Percentiles rank a stretch among this genome's conserved stretches.
Conservation (phyloP, 345 rosid genomes). For the Melaleuca alternifolia region DNA sequence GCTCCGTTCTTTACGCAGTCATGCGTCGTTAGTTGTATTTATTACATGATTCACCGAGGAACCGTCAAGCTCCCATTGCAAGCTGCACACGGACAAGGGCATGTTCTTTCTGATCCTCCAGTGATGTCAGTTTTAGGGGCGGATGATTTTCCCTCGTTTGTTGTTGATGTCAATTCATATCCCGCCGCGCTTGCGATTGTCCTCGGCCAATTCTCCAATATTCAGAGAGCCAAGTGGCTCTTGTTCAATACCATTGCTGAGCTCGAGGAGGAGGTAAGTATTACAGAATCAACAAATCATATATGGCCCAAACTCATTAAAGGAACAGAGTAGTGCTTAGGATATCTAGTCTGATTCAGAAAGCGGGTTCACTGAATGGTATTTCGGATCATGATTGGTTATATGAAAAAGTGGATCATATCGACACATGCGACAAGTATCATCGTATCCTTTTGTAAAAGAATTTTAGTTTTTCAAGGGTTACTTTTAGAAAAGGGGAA, state of each 20-base stretch:
- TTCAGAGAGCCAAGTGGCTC: slow-evolving; percentile 21
- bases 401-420: neutral
- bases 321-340: neutral
- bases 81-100: neutral
- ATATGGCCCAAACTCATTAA: neutral
- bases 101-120: slow-evolving; percentile 4
- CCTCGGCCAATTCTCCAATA: slow-evolving; percentile 21
- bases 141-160: slow-evolving; percentile 28
- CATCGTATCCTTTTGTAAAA: neutral
- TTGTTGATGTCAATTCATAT: slow-evolving; percentile 12
- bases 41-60: slow-evolving; percentile 5
- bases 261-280: slow-evolving; percentile 40
- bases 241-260: slow-evolving; percentile 36
- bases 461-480: neutral
- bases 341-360: neutral
- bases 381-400: neutral
- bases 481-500: neutral
- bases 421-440: neutral
- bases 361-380: neutral
- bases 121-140: slow-evolving; percentile 21
- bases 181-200: neutral
- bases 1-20: slow-evolving; percentile 22
- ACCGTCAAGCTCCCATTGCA: slow-evolving; percentile 14
- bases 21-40: slow-evolving; percentile 9
- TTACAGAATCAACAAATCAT: neutral